Base-by-base conservation (phyloP, 2,329 filamentous ascomycete genomes). In the Alternaria ethzedia region DNA sequence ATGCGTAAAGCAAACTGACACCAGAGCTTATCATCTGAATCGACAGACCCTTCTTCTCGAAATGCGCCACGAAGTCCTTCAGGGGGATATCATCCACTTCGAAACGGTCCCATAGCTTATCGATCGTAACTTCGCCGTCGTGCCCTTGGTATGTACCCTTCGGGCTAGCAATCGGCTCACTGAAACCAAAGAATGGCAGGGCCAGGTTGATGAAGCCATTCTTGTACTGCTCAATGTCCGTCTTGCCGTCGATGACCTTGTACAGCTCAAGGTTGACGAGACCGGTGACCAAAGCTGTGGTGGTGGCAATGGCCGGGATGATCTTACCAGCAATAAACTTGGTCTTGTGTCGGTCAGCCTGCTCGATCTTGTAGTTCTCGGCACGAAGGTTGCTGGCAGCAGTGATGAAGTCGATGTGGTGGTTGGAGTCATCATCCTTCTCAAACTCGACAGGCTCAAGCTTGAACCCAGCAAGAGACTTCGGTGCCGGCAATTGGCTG, bases 291-390 rank as follows among this genome's bases (percentile, higher is more conserved):
- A 99, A 85, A 4, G 96, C 95, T 3, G 96, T 99, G 0, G 96
- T 98, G 4, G 96, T 99, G 47, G 96, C 96, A 80, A 99, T 99
- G 49, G 96, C 96, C 21, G 96, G 96, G 70, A 99, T 99, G 72
- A 99, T 99, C 88, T 99, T 99, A 80, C 96, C 96, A 30, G 96
- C 96, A 78, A 99, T 99, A 82, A 99, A 98, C 85, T 99, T 99
- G 66, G 95, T 99, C 89, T 96, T 97, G 86, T 97, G 96, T 66
- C 93, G 88, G 78, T 99, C 95, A 1, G 96, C 94, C 68, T 90
- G 87, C 75, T 93, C 89, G 71, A 99, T 99, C 81, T 96, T 97
- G 87, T 99, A 99, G 84, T 99, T 99, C 81, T 97, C 91, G 1
- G 96, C 96, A 64, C 96, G 92, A 64, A 99, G 85, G 80, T 99